Conservation (phyloP, 495 filamentous ascomycete species). For the Hypoxylon perforatum region DNA sequence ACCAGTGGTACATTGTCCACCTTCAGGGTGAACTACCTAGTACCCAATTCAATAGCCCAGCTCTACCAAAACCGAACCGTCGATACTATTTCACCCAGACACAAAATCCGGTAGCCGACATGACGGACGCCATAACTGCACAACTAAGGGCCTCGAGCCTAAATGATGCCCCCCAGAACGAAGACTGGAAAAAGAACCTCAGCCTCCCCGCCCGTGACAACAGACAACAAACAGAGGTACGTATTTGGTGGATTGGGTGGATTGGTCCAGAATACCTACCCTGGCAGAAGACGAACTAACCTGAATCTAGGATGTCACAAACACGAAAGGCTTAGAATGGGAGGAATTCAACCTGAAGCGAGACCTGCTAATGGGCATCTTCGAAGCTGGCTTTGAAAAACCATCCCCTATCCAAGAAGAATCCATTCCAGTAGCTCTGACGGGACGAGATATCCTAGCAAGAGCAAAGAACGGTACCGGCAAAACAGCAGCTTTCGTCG, state of each 20-base stretch:
- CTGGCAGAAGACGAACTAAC: conserved; percentile 11
- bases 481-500: conserved; percentile 97
- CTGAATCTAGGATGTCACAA: conserved; percentile 84
- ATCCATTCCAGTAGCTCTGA: conserved; percentile 94
- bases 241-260: conserved; percentile 37
- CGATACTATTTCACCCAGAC: background rate
- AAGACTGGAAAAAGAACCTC: conserved; percentile 81
- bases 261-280: no score
- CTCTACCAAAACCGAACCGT: conserved; percentile 1
- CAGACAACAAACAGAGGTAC: conserved; percentile 92
- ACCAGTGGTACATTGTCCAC: conserved; percentile 12
- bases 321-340: conserved; percentile 96
- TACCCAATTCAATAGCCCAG: conserved; percentile 2
- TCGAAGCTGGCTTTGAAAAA: conserved; percentile 98
- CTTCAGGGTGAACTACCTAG: conserved; percentile 1
- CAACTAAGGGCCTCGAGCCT: conserved; percentile 78
- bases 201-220: conserved; percentile 84
- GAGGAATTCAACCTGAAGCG: conserved; percentile 96
- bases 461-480: conserved; percentile 98
- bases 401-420: conserved; percentile 99
- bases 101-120: conserved; percentile 33
- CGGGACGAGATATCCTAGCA: conserved; percentile 93
- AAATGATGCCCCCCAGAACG: conserved; percentile 67
- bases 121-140: conserved; percentile 68
- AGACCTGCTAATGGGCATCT: conserved; percentile 97